A percentile compares a stretch with the other conserved stretches of the same genome.
Conservation (phyloP, 495 filamentous ascomycete genomes). For the Collariella sp. region DNA sequence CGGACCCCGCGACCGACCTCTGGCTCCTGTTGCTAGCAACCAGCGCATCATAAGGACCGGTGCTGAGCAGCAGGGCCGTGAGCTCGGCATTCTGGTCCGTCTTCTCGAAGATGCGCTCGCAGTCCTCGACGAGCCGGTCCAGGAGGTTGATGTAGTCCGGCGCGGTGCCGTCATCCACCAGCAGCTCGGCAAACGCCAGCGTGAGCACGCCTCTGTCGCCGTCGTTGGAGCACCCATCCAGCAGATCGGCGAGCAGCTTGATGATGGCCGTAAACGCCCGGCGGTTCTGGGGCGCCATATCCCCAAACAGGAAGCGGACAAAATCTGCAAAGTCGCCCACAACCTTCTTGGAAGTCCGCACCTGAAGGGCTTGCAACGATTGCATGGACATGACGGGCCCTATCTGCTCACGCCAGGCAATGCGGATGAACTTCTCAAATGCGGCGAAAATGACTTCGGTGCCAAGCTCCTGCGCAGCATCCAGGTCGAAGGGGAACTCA, state of each 20-base stretch:
- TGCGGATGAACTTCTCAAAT: constrained; percentile 87
- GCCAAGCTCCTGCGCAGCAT: constrained; percentile 63
- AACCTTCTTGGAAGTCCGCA: constrained; percentile 62
- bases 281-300: constrained; percentile 87
- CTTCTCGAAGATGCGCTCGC: constrained; percentile 77
- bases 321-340: constrained; percentile 78
- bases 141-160: constrained; percentile 82
- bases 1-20: constrained; percentile 42
- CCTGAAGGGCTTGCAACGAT: constrained; percentile 59
- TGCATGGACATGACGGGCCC: constrained; percentile 65
- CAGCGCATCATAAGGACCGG: constrained; percentile 38
- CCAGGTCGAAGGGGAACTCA: constrained; percentile 67
- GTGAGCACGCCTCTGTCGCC: constrained; percentile 86
- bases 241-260: constrained; percentile 75
- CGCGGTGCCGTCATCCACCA: constrained; percentile 67
- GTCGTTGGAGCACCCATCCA: constrained; percentile 91
- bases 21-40: constrained; percentile 35
- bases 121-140: constrained; percentile 88
- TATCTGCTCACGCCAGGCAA: constrained; percentile 84
- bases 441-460: constrained; percentile 88
- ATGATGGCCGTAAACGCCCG: constrained; percentile 78
- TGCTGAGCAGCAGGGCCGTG: constrained; percentile 24
- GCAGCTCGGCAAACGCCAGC: constrained; percentile 79
- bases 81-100: constrained; percentile 36
- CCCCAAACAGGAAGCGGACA: constrained; percentile 63